Conservation (phyloP, 2,329 filamentous ascomycete genomes). For the Alternaria consortialis region DNA sequence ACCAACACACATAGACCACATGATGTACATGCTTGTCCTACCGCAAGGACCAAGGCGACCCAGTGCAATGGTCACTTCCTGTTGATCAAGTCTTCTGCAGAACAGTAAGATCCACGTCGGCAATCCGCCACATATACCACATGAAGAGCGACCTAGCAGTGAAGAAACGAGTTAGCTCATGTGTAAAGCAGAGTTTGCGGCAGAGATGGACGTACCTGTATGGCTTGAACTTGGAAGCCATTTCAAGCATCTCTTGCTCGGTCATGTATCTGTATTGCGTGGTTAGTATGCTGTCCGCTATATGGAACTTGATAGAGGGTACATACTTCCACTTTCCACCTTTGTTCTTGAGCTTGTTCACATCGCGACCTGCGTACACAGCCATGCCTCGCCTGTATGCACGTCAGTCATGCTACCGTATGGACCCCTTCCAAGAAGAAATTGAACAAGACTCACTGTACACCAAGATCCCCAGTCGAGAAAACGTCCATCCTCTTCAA, state of each 20-base stretch:
- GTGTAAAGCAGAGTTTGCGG: conserved; percentile 8
- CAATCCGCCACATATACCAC: conserved; percentile 98
- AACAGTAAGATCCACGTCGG: conserved; percentile 75
- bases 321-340: conserved; percentile 85
- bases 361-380: conserved; percentile 81
- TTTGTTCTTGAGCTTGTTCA: conserved; percentile 80
- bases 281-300: not conserved
- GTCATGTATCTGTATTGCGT: conserved; percentile 73
- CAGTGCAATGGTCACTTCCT: not conserved
- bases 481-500: conserved; percentile 95
- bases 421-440: not conserved
- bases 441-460: conserved; percentile 69
- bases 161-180: not conserved
- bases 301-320: not conserved
- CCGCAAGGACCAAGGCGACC: not conserved
- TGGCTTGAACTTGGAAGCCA: conserved; percentile 80
- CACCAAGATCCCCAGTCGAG: conserved; percentile 87
- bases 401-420: not conserved
- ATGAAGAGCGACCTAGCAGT: conserved; percentile 80
- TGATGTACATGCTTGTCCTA: not conserved
- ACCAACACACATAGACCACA: conserved; percentile 3
- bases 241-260: conserved; percentile 88
- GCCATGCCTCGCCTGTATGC: conserved; percentile 78
- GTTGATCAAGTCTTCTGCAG: conserved; percentile 43
- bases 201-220: conserved; percentile 67